Conservation (phyloP, 768 basidiomycete genomes). For the Filobasidium wieringae region DNA sequence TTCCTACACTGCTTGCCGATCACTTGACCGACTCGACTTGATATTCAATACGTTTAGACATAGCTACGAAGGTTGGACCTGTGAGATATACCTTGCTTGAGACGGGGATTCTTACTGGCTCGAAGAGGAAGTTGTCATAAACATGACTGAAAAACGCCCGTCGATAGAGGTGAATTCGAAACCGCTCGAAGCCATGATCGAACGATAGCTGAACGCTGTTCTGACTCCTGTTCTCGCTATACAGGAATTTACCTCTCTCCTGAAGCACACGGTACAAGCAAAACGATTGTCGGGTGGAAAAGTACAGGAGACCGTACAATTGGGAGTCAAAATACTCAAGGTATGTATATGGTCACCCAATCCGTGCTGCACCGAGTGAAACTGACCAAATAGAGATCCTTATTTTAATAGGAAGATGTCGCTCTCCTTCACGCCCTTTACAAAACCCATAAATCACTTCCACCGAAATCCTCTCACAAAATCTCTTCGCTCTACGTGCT, state of each 20-base stretch:
- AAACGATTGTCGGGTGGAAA: slow-evolving; percentile 79
- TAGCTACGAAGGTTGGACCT: too few relatives aligned
- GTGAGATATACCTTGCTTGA: too few relatives aligned
- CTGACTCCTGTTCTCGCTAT: too few relatives aligned
- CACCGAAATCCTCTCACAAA: slow-evolving; percentile 48
- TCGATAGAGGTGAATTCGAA: background rate
- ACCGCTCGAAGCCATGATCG: background rate
- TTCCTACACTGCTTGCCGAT: too few relatives aligned
- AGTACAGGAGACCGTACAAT: slow-evolving; percentile 63
- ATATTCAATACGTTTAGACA: too few relatives aligned
- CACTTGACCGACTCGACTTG: too few relatives aligned
- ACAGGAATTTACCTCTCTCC: slow-evolving; percentile 66
- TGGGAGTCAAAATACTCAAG: slow-evolving; percentile 64
- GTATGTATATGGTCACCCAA: slow-evolving; percentile 44
- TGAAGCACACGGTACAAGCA: slow-evolving; percentile 69
- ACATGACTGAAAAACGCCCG: background rate
- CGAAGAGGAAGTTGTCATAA: too few relatives aligned
- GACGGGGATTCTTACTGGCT: background rate
- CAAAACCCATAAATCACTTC: slow-evolving; percentile 71
- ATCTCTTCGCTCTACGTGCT: slow-evolving; percentile 84
- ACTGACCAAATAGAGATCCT: too few relatives aligned
- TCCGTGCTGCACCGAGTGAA: too few relatives aligned
- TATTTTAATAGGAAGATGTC: slow-evolving; percentile 55
- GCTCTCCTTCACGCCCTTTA: slow-evolving; percentile 79
- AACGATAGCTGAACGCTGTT: background rate